phyloP scores from a whole-genome alignment of 2,329 filamentous ascomycete genomes.

The Talaromyces rugulosus region DNA sequence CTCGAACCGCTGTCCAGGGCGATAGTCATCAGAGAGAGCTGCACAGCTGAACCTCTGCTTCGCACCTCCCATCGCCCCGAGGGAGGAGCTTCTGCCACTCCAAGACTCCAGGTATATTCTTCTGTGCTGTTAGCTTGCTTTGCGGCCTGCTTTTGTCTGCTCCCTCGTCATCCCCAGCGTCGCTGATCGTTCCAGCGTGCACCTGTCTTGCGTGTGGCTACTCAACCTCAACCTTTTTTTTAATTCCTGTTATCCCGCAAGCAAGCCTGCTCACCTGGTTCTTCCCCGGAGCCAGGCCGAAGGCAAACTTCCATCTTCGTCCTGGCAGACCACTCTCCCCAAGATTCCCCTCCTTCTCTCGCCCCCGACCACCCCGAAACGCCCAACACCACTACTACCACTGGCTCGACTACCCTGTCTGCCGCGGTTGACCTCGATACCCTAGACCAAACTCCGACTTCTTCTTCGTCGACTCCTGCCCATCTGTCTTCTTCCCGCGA shows the following conservation, averaged over 20 bases:
- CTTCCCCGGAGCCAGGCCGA: constrained; percentile 38
- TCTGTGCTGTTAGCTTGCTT: neutral
- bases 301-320: constrained; percentile 52
- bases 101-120: neutral
- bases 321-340: constrained; percentile 68
- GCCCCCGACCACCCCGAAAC: constrained; percentile 63
- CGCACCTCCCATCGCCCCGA: neutral
- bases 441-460: neutral
- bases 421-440: neutral
- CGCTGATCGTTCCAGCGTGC: neutral
- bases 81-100: neutral
- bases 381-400: constrained; percentile 50
- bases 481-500: constrained; percentile 19
- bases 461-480: constrained; percentile 18
- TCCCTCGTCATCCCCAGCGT: neutral
- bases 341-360: constrained; percentile 58
- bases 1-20: neutral
- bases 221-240: neutral
- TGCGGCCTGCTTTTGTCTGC: neutral
- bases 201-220: neutral
- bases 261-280: constrained; percentile 43
- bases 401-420: constrained; percentile 22
- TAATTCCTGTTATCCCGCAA: neutral
- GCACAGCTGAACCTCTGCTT: neutral
- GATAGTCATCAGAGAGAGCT: neutral